These are phyloP conservation scores for Tuber magnatum DNA, from an alignment of 495 filamentous ascomycete genomes.

Conservation along the genomic window DNA sequence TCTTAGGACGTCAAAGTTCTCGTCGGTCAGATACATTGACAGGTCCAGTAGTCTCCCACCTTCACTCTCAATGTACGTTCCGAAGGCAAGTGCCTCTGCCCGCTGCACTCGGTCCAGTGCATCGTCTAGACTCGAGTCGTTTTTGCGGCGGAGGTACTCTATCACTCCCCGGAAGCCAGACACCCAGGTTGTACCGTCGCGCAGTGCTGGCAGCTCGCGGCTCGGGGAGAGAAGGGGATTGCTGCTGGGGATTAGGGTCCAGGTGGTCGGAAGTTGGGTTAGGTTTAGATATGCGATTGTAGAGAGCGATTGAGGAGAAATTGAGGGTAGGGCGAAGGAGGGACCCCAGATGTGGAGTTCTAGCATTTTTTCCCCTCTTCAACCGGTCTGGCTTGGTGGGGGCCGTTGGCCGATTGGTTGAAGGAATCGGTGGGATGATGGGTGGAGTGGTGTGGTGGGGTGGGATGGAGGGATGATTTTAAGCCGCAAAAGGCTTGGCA, in stretches of 20 bases:
- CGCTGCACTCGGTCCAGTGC: slow-evolving; percentile 44
- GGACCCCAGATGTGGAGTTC: slow-evolving; percentile 90
- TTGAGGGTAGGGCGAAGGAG: slow-evolving; percentile 76
- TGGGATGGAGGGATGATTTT: slow-evolving; percentile 9
- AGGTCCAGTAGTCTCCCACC: slow-evolving; percentile 64
- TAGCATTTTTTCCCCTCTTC: slow-evolving; percentile 44
- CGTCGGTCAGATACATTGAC: slow-evolving; percentile 77
- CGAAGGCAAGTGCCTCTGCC: slow-evolving; percentile 41
- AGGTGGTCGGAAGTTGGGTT: slow-evolving; percentile 53
- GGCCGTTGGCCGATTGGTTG: background rate
- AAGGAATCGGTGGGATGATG: background rate
- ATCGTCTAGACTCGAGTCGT: background rate
- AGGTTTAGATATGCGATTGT: slow-evolving; percentile 63
- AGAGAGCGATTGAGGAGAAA: slow-evolving; percentile 81
- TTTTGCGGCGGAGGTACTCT: slow-evolving; percentile 56
- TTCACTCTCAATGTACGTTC: slow-evolving; percentile 58
- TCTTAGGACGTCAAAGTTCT: slow-evolving; percentile 56
- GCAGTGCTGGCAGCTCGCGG: slow-evolving; percentile 69
- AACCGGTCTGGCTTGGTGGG: background rate
- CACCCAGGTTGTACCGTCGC: slow-evolving; percentile 57
- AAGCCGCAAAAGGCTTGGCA: slow-evolving; percentile 29
- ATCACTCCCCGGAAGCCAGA: slow-evolving; percentile 69
- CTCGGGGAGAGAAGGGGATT: slow-evolving; percentile 68
- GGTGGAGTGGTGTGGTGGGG: background rate
- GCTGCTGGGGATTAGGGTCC: slow-evolving; percentile 69